Evolutionary conservation across 768 basidiomycete genomes (phyloP).

Genomic region (Aureoboletus auriporus): DNA sequence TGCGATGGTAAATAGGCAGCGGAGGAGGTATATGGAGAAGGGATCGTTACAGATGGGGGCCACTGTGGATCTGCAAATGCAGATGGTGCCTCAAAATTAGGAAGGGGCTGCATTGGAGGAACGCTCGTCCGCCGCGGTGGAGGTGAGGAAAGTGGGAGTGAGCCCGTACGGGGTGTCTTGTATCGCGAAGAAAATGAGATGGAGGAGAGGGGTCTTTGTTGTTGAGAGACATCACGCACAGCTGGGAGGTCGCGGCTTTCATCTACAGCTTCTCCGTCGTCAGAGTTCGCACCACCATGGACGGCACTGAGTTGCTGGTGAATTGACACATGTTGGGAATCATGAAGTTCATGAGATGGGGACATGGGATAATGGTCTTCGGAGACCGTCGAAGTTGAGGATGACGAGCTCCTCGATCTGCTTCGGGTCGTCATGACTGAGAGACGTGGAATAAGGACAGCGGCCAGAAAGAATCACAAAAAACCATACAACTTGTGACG

Average conservation of each 20-base stretch:
- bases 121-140: slow-evolving; percentile 40
- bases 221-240: slow-evolving; percentile 36
- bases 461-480: background rate
- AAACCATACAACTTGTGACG: slow-evolving; percentile 58
- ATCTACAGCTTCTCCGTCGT: slow-evolving; percentile 46
- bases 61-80: slow-evolving; percentile 56
- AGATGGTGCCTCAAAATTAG: slow-evolving; percentile 67
- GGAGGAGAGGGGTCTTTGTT: slow-evolving; percentile 66
- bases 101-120: slow-evolving; percentile 68
- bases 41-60: slow-evolving; percentile 34
- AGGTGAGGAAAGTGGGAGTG: slow-evolving; percentile 55
- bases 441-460: slow-evolving; percentile 1
- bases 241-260: slow-evolving; percentile 43
- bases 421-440: slow-evolving; percentile 36
- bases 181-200: slow-evolving; percentile 63
- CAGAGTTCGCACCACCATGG: slow-evolving; percentile 35
- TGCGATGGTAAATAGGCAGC: slow-evolving; percentile 37
- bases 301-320: slow-evolving; percentile 17
- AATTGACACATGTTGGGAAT: slow-evolving; percentile 6
- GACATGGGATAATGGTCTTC: slow-evolving; percentile 29
- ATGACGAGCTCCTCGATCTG: slow-evolving; percentile 54
- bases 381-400: slow-evolving; percentile 62
- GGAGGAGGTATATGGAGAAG: slow-evolving; percentile 33
- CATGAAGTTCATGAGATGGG: slow-evolving; percentile 12
- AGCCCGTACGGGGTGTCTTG: slow-evolving; percentile 69